Evolutionary conservation across 148 eudicot species (phyloP), one percentile per base, ranked within the genome.

Genomic region (Simmondsia chinensis): DNA sequence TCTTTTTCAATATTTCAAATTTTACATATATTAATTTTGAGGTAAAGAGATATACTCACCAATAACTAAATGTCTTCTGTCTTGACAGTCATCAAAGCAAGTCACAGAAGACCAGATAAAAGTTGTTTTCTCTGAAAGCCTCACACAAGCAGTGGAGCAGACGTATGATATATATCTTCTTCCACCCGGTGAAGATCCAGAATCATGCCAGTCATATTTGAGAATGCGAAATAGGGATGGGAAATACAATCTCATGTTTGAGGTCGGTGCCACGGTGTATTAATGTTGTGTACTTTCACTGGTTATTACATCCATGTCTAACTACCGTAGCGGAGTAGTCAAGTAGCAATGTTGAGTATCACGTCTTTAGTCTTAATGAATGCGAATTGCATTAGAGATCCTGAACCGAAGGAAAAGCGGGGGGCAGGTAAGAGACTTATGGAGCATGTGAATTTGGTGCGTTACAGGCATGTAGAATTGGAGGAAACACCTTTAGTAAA

Each of bases 111-210:
- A 84, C 46, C 73, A 76, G 60, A 66, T 85, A 65, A 89, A 63
- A 65, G 44, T 77, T 44, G 68, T 61, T 40, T 61, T 89, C 57
- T 43, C 69, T 11, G 81, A 81, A 50, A 65, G 65, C 34, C 57
- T 61, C 28, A 47, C 34, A 9, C 95, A 84, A 63, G 29, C 66
- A 11, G 49, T 49, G 50, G 97, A 89, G 57, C 74, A 84, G 69
- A 85, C 78, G 50, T 89, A 89, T 46, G 97, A 89, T 53, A 89
- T 89, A 44, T 89, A 73, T 70, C 93, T 89, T 60, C 50, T 89
- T 30, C 97, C 97, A 23, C 97, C 97, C 28, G 97, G 97, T 46
- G 97, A 89, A 74, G 97, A 89, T 66, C 93, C 93, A 35, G 97
- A 89, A 65, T 78, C 88, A 32, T 89, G 95, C 68, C 87, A 89